Conservation (phyloP, 805 yeast species). For the Deakozyma indianensis region DNA sequence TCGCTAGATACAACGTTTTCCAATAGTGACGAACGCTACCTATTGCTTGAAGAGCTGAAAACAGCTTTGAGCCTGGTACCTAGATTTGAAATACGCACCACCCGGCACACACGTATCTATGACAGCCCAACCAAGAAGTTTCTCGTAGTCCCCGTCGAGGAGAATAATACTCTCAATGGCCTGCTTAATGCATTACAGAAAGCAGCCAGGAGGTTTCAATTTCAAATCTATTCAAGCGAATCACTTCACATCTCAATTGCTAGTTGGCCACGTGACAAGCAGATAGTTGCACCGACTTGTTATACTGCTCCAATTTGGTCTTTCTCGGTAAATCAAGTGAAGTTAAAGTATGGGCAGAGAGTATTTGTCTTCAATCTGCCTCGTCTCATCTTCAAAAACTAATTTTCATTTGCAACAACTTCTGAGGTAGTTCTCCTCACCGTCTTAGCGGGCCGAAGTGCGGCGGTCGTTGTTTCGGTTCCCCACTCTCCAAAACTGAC, state of each 20-base stretch:
- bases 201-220: not conserved
- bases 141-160: not conserved
- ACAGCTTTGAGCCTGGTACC: not conserved
- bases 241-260: not conserved
- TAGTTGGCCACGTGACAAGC: not conserved
- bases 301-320: not conserved
- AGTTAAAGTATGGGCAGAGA: not conserved
- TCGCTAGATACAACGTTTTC: not conserved
- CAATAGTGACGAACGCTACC: not conserved
- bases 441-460: not conserved
- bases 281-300: not conserved
- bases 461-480: not conserved
- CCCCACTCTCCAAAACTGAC: too few relatives aligned
- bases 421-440: too few relatives aligned
- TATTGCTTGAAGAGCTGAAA: not conserved
- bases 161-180: not conserved
- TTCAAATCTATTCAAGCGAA: not conserved
- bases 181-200: not conserved
- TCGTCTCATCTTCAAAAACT: too few relatives aligned
- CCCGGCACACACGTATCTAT: not conserved
- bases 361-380: not conserved
- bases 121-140: not conserved
- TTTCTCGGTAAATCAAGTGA: not conserved
- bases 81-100: not conserved
- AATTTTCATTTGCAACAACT: too few relatives aligned